Conservation (phyloP, 139 green algal species). For the Haematococcus lacustris region DNA sequence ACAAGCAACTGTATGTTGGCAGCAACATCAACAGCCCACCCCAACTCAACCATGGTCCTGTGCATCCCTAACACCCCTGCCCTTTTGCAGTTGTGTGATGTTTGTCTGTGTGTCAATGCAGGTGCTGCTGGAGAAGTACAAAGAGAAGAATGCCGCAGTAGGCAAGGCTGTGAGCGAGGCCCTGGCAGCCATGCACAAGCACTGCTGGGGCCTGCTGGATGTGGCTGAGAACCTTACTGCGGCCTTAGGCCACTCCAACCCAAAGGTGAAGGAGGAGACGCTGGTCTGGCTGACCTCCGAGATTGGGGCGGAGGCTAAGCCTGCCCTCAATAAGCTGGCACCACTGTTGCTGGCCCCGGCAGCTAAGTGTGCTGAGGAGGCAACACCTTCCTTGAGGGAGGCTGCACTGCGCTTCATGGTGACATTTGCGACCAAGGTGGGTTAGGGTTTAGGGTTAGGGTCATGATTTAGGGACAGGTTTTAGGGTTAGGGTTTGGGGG, state of each 20-base stretch:
- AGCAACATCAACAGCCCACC: no score
- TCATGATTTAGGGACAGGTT: no score
- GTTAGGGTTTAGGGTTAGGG: no score
- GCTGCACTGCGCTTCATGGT: constrained; percentile 57
- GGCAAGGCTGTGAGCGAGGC: constrained; percentile 44
- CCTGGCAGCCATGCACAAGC: constrained; percentile 48
- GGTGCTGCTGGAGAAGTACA: constrained; percentile 77
- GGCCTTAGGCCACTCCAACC: constrained; percentile 72
- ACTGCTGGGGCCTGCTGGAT: constrained; percentile 64
- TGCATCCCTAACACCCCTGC: no score
- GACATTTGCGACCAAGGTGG: constrained; percentile 56
- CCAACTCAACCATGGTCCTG: no score
- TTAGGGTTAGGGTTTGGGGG: no score
- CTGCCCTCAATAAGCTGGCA: constrained; percentile 29
- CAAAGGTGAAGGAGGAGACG: constrained; percentile 67
- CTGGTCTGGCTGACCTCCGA: constrained; percentile 50
- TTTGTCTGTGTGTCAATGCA: constrained; percentile 4
- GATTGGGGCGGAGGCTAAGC: constrained; percentile 24
- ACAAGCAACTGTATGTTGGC: no score
- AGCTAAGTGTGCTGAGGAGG: constrained; percentile 62
- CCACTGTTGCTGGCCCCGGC: constrained; percentile 47
- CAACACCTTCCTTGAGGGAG: constrained; percentile 61
- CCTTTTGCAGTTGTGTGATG: no score
- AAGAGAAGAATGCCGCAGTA: constrained; percentile 83
- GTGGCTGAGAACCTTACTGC: constrained; percentile 44